Base-by-base conservation (phyloP, 768 basidiomycete species). In the Suillus sp. region DNA sequence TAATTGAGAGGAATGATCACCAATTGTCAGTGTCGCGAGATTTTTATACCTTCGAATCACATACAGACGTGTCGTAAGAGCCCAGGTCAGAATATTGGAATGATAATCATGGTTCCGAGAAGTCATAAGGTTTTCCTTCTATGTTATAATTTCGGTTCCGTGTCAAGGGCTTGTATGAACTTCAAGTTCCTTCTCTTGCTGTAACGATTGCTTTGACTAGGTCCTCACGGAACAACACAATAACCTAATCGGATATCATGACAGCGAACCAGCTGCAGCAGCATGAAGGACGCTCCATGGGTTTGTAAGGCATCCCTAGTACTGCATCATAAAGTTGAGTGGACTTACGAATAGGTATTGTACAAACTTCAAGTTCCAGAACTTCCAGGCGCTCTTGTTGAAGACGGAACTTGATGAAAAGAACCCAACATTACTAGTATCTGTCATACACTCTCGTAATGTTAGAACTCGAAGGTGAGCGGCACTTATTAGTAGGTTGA, bases 21-120 rank as follows among this genome's bases (percentile, higher is more conserved):
- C n/a, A n/a, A 20, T 9, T 45, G 10, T 45, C n/a, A 45, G 20
- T n/a, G 4, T n/a, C 10, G 9, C 43, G 4, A n/a, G 20, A 20
- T n/a, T 45, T n/a, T 45, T 45, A 45, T 45, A 45, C 43, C 43
- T 45, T 45, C n/a, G n/a, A 40, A 45, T 10, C 43, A 45, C n/a
- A 40, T 40, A 40, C 37, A 18, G 16, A 40, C 18, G 18, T 45
- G n/a, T n/a, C 43, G 43, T 45, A 45, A 45, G 40, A n/a, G n/a
- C 10, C 43, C 10, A 43, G 9, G n/a, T 43, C 42, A 45, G n/a
- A 40, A 16, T 11, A 45, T 45, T 45, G 4, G 20, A n/a, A 14
- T 14, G 16, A 40, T 16, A 40, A 14, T 40, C 10, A 20, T 45
- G n/a, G 43, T 45, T 45, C 43, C 20, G 43, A 45, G n/a, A 3